A percentile compares a stretch with the other conserved stretches of the same genome.
These are phyloP conservation scores for Melanomma pulvis-pyrius DNA, from an alignment of 495 filamentous ascomycete genomes.

Conservation along the genomic window DNA sequence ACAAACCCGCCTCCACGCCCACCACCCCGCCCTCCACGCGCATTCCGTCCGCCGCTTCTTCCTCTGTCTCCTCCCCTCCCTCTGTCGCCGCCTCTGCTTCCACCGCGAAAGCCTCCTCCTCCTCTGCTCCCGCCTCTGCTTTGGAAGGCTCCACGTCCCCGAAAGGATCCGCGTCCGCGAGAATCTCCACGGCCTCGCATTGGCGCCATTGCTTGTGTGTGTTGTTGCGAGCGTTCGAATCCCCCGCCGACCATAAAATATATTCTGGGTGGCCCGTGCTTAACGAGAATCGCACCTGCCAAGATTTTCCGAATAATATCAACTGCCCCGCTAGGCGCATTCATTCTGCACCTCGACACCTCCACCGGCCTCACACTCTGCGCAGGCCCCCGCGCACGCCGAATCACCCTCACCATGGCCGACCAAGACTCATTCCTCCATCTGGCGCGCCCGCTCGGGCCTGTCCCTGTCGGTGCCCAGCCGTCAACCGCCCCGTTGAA, in stretches of 20 bases:
- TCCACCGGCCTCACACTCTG: constrained; percentile 5
- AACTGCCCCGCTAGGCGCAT: constrained; percentile 21
- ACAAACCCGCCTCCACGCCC: constrained; percentile 23
- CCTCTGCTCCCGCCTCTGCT: constrained; percentile 38
- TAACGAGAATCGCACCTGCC: constrained; percentile 36
- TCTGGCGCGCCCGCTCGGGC: constrained; percentile 87
- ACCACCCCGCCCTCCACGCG: constrained; percentile 35
- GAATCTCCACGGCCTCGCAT: constrained; percentile 15
- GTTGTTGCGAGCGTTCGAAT: background rate
- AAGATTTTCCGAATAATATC: constrained; percentile 34
- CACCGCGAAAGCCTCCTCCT: background rate
- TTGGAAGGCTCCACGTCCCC: constrained; percentile 36
- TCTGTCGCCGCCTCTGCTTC: constrained; percentile 35
- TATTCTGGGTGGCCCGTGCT: constrained; percentile 26
- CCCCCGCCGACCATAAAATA: constrained; percentile 5
- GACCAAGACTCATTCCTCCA: constrained; percentile 86
- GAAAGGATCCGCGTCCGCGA: constrained; percentile 22
- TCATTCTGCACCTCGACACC: background rate
- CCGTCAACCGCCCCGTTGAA: constrained; percentile 84
- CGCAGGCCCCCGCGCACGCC: constrained; percentile 6
- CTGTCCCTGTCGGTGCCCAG: constrained; percentile 73
- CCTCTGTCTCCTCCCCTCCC: constrained; percentile 33
- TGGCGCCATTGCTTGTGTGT: constrained; percentile 9
- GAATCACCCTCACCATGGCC: constrained; percentile 66
- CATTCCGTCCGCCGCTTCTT: constrained; percentile 32